Evolutionary conservation across 192 early-diverging fungal species (phyloP).

Genomic region (Coemansia sp.): DNA sequence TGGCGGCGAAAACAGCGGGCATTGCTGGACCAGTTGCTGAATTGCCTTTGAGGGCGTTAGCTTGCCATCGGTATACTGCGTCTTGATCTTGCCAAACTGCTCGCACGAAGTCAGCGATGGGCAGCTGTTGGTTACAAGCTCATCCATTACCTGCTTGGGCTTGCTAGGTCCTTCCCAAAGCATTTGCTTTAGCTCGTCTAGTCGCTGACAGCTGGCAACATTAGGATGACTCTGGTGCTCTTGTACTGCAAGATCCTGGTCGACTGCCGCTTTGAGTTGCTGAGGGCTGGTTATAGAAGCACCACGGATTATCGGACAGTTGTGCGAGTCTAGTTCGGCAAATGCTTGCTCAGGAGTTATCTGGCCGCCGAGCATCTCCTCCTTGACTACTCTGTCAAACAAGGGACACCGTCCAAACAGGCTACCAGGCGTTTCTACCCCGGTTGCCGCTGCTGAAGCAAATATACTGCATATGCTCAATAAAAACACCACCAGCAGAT

Average conservation of each 20-base stretch:
- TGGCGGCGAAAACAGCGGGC: conserved; percentile 33
- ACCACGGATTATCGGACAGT: conserved; percentile 53
- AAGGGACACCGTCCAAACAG: conserved; percentile 46
- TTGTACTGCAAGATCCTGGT: conserved; percentile 8
- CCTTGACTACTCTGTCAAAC: conserved; percentile 42
- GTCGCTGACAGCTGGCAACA: conserved; percentile 15
- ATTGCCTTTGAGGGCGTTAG: conserved; percentile 34
- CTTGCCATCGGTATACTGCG: conserved; percentile 19
- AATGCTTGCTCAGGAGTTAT: conserved; percentile 48
- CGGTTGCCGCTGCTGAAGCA: not conserved
- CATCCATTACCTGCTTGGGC: conserved; percentile 37
- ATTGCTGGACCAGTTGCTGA: conserved; percentile 27
- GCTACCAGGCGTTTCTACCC: not conserved
- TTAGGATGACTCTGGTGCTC: conserved; percentile 10
- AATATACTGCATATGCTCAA: not conserved
- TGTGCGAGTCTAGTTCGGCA: conserved; percentile 47
- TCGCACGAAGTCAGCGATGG: conserved; percentile 37
- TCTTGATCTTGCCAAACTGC: conserved; percentile 25
- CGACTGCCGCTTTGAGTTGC: conserved; percentile 35
- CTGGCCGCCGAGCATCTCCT: conserved; percentile 35
- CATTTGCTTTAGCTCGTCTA: conserved; percentile 18
- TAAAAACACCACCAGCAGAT: conserved; percentile 10
- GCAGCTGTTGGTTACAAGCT: conserved; percentile 24
- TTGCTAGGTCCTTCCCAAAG: conserved; percentile 17
- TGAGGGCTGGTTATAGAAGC: conserved; percentile 42